These are phyloP conservation scores for Corymbia maculata DNA, from an alignment of 345 rosid species.

Conservation along the genomic window DNA sequence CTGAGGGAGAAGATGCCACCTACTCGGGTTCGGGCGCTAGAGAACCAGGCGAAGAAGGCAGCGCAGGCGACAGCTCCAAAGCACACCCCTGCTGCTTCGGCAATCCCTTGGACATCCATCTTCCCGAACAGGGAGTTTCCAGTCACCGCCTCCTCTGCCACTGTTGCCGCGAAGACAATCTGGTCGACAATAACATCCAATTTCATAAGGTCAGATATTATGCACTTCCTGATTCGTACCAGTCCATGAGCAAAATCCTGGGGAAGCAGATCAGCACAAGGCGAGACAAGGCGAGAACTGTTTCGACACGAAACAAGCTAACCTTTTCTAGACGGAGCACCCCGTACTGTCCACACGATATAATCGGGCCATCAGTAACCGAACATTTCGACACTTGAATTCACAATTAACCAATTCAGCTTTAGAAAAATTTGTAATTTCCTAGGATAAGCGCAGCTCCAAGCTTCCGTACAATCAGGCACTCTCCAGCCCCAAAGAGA, in stretches of 20 bases:
- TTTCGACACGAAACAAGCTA: not conserved
- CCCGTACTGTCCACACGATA: not conserved
- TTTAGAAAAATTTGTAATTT: not conserved
- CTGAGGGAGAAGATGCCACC: slow-evolving; percentile 59
- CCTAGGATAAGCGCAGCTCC: not conserved
- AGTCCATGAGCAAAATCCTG: not conserved
- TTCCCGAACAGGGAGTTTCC: slow-evolving; percentile 78
- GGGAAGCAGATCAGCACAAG: not conserved
- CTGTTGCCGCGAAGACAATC: slow-evolving; percentile 79
- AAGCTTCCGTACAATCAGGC: not conserved
- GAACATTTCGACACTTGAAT: not conserved
- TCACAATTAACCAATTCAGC: not conserved
- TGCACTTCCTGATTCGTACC: not conserved
- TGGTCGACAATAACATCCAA: slow-evolving; percentile 5
- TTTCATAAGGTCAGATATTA: not conserved
- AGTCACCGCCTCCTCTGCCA: slow-evolving; percentile 56
- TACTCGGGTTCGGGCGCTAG: slow-evolving; percentile 65
- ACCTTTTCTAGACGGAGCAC: not conserved
- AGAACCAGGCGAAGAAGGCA: slow-evolving; percentile 69
- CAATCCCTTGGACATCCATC: slow-evolving; percentile 68
- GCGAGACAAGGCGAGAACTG: not conserved
- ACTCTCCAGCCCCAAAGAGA: not conserved
- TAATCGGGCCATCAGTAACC: not conserved
- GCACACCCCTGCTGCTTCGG: slow-evolving; percentile 56
- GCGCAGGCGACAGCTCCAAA: slow-evolving; percentile 62